These are phyloP conservation scores for Podila verticillata DNA, from an alignment of 192 early-diverging fungal genomes.

Conservation along the genomic window DNA sequence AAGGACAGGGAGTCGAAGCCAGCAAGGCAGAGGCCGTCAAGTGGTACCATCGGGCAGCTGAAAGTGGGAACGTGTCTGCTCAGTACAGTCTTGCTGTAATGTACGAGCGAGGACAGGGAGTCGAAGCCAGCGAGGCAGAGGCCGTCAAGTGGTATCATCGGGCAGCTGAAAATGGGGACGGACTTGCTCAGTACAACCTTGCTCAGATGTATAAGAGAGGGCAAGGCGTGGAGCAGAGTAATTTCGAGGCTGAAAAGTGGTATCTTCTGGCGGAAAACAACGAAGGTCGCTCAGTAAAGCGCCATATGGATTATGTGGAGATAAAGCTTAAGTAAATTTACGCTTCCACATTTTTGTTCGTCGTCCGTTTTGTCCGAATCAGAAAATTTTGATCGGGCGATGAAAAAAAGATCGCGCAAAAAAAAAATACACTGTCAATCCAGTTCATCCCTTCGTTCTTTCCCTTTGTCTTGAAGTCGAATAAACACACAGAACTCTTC, in stretches of 20 bases:
- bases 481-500: too few species aligned
- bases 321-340: too few species aligned
- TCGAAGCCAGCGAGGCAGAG: neutral
- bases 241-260: neutral
- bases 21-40: neutral
- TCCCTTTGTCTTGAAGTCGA: too few species aligned
- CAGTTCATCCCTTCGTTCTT: too few species aligned
- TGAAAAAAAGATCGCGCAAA: too few species aligned
- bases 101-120: neutral
- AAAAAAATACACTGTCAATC: too few species aligned
- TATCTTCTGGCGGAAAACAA: neutral
- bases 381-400: too few species aligned
- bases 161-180: neutral
- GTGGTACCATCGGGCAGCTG: neutral
- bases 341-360: too few species aligned
- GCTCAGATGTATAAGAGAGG: neutral
- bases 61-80: too few species aligned
- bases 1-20: neutral
- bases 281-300: too few species aligned
- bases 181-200: neutral
- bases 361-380: too few species aligned
- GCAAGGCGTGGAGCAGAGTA: neutral
- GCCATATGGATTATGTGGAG: too few species aligned
- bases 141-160: neutral
- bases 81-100: neutral